Base-by-base conservation (phyloP, 2,329 filamentous ascomycete species). In the Fusarium sulawesiense region DNA sequence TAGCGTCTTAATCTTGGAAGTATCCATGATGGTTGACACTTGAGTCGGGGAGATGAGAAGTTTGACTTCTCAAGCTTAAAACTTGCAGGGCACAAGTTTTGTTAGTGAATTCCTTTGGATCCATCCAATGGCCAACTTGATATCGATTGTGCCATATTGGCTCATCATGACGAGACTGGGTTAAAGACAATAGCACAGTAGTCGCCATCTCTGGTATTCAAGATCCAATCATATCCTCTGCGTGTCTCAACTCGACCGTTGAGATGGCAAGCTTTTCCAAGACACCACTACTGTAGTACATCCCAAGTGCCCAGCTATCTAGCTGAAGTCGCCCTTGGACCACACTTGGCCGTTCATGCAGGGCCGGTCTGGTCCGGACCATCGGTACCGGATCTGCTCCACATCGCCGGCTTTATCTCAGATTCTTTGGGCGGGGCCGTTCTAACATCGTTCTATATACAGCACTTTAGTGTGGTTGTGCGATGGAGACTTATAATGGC, bases 111-210 rank as follows among this genome's bases (percentile, higher is more conserved):
- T 20, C 14, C 8, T 20, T 40, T 20, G 9, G 27, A 29, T 29
- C 7, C 48, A 29, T 29, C 7, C 48, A 42, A 56, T 64, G 51
- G 27, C 47, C 58, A 53, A 18, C 32, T 66, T 37, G 44, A 47
- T 14, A 34, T 51, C 25, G 47, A 71, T 73, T 72, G 41, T 75
- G 61, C 60, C 64, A 73, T 73, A 54, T 58, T 57, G 14, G 49
- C 51, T 44, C n/a, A 18, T 32, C 21, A 73, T 72, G 64, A 50
- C 70, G 70, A 71, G 41, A 49, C 32, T 45, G 20, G 41, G 59
- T 62, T 37, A 48, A 59, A 54, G 56, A 57, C 42, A 41, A 69
- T 58, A 57, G 57, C 11, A 37, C 18, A 37, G 59, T 44, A 37
- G 42, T 68, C 46, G 13, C 40, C 23, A 34, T 55, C 60, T 50